Percentiles rank a stretch among this genome's conserved stretches.
Evolutionary conservation across 441 rosid species (phyloP).

Genomic region (Breynia disticha): DNA sequence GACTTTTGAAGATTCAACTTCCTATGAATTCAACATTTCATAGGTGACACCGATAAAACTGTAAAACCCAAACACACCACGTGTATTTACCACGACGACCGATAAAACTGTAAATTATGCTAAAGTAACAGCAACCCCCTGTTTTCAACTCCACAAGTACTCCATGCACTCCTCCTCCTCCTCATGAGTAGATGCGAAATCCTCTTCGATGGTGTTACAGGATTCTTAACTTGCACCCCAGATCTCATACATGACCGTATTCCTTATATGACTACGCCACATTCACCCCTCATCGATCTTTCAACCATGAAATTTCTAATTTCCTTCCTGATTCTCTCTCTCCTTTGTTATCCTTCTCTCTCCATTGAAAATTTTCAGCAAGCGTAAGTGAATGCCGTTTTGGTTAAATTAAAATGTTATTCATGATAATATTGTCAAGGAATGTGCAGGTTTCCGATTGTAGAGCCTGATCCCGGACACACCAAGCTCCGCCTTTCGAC

Average conservation of each 20-base stretch:
- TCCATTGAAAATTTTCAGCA: constrained; percentile 56
- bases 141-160: constrained; percentile 13
- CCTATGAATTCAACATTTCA: no score
- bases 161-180: constrained; percentile 16
- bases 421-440: neutral
- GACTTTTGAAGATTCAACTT: no score
- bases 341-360: constrained; percentile 39
- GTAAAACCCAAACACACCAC: no score
- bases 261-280: constrained; percentile 10
- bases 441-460: constrained; percentile 70
- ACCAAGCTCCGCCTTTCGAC: constrained; percentile 90
- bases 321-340: constrained; percentile 22
- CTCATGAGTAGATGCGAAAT: constrained; percentile 26
- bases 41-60: no score
- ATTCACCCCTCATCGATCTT: constrained; percentile 16
- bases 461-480: constrained; percentile 96
- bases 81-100: no score
- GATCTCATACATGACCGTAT: constrained; percentile 11
- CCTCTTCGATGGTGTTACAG: constrained; percentile 20
- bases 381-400: constrained; percentile 49
- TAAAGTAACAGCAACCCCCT: no score
- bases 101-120: no score
- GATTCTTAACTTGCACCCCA: constrained; percentile 46
- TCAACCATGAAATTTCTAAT: constrained; percentile 40
- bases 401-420: neutral